Evolutionary conservation across 495 filamentous ascomycete genomes (phyloP).

Genomic region (Lepraria neglecta): DNA sequence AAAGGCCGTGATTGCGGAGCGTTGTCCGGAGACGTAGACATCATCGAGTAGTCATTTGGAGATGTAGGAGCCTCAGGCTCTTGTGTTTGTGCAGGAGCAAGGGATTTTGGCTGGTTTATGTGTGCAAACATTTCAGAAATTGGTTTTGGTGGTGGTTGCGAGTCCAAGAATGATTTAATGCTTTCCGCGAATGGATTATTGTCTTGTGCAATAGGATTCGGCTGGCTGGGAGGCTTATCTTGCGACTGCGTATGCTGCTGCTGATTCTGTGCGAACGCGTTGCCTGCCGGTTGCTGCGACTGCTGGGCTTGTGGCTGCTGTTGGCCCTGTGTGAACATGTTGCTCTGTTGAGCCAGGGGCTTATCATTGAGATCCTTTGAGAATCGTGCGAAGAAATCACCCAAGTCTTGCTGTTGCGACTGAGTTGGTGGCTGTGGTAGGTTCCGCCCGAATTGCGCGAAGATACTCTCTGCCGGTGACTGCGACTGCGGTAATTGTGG

Average conservation of each 20-base stretch:
- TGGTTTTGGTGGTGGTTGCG: conserved; percentile 17
- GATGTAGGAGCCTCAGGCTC: conserved; percentile 9
- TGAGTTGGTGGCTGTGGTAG: too few relatives aligned
- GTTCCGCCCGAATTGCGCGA: background rate
- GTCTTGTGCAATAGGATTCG: conserved; percentile 15
- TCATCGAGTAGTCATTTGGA: conserved; percentile 13
- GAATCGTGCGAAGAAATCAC: too few relatives aligned
- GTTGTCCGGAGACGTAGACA: conserved; percentile 21
- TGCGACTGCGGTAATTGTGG: conserved; percentile 6
- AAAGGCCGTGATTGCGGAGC: conserved; percentile 22
- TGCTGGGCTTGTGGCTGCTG: conserved; percentile 11
- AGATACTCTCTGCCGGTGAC: background rate
- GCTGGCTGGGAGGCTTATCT: background rate
- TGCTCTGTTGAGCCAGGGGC: conserved; percentile 18
- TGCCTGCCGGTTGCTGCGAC: background rate
- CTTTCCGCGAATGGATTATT: conserved; percentile 22
- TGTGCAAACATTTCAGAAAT: conserved; percentile 14
- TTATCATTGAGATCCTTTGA: too few relatives aligned
- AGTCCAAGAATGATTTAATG: conserved; percentile 10
- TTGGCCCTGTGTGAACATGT: conserved; percentile 33
- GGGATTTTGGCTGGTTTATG: conserved; percentile 12
- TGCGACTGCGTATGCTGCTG: background rate
- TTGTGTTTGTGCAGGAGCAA: conserved; percentile 6
- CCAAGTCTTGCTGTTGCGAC: too few relatives aligned
- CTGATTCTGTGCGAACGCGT: background rate